Conservation (phyloP, 345 rosid species). For the Melaleuca quinquenervia region DNA sequence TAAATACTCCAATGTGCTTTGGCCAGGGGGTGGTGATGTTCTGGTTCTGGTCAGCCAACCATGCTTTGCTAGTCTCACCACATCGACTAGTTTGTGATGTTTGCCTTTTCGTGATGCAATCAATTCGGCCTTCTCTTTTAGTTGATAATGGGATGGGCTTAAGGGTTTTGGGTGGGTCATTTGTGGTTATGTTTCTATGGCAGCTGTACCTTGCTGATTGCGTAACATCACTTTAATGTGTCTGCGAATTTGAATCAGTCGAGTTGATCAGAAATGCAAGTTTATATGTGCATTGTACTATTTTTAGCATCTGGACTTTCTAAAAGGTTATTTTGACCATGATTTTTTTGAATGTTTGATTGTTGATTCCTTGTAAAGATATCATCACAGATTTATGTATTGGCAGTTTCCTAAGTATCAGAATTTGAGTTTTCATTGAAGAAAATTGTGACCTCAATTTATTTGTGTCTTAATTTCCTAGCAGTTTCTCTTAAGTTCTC, state of each 20-base stretch:
- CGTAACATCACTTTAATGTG: neutral
- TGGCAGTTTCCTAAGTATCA: neutral
- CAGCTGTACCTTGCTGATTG: neutral
- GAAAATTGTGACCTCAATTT: neutral
- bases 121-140: neutral
- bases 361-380: neutral
- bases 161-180: neutral
- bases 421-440: neutral
- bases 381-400: neutral
- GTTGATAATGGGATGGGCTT: neutral
- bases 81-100: neutral
- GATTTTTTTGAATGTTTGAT: neutral
- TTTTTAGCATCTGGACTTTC: neutral
- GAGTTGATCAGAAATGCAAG: neutral
- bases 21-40: neutral
- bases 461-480: neutral
- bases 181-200: neutral
- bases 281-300: neutral
- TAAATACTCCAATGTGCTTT: neutral
- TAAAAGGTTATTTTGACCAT: neutral
- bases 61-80: neutral
- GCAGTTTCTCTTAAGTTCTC: neutral
- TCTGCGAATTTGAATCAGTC: neutral
- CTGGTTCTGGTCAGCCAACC: neutral
- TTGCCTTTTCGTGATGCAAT: neutral